Base-by-base conservation (phyloP, 148 eudicot species). In the Rhododendron molle region DNA sequence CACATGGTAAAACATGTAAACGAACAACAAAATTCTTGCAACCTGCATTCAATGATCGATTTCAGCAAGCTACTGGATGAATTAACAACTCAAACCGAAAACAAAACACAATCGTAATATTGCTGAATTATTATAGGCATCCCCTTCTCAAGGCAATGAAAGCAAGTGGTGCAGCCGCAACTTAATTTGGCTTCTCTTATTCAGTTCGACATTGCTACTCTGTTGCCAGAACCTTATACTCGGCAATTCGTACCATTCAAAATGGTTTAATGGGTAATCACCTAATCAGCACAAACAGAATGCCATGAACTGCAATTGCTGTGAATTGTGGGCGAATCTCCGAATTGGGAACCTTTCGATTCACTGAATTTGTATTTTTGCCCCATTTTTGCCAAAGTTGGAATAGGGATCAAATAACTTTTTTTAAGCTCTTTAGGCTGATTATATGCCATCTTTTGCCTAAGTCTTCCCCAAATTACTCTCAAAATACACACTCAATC, bases 21-120 rank as follows among this genome's bases (percentile, higher is more conserved):
- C 94, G 88, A 97, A 97, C 93, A 97, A 91, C 91, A 97, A 90
- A 90, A 97, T 94, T 88, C 99, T 92, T 30, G 99, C 99, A 84
- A 95, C 96, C 99, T 97, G 98, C 94, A 92, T 80, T 74, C 52
- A 38, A 85, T 76, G 86, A 23, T 81, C 54, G n/a, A 86, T 18
- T n/a, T 81, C 44, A 81, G 84, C 40, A 83, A 36, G 76, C 83
- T 10, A 30, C 9, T 52, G 44, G 30, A 87, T 30, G 40, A 46
- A 78, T 36, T 69, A 58, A 34, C 32, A 26, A 71, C 23, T 49
- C 71, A 2, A 85, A 52, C 32, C 9, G 40, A 26, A 43, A 65
- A 69, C 56, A 85, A 30, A 40, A 56, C 38, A 40, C 69, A n/a
- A 74, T 49, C 34, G 18, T 32, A 10, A 69, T 26, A n/a, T 16